Evolutionary conservation across 148 eudicot genomes (phyloP).

Genomic region (Drosera capensis): DNA sequence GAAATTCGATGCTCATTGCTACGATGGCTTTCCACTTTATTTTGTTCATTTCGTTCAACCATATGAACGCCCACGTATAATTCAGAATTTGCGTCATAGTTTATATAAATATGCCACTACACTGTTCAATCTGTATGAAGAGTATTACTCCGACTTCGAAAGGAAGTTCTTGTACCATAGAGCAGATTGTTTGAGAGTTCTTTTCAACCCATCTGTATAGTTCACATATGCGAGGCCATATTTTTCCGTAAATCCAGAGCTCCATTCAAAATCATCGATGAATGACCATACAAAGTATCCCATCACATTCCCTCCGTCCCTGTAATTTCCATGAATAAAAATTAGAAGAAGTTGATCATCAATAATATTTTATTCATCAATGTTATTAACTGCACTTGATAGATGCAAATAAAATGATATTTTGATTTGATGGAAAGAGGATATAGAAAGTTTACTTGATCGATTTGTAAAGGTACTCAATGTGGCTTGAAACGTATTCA

Average conservation of each 20-base stretch:
- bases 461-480: neutral
- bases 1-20: too few species aligned
- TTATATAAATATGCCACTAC: too few species aligned
- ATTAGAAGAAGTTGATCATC: neutral
- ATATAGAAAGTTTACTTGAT: neutral
- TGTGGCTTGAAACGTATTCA: neutral
- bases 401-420: neutral
- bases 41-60: too few species aligned
- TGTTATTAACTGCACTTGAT: neutral
- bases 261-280: conserved; percentile 4
- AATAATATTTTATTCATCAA: neutral
- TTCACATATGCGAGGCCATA: conserved; percentile 1
- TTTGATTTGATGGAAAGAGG: neutral
- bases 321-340: neutral
- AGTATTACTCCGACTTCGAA: too few species aligned
- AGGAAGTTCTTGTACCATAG: conserved; percentile 4
- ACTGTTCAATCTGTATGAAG: too few species aligned
- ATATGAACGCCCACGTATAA: too few species aligned
- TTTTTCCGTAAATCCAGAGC: neutral
- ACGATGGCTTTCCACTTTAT: too few species aligned
- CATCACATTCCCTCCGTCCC: conserved; percentile 5
- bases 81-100: too few species aligned
- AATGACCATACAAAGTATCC: conserved; percentile 7
- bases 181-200: conserved; percentile 2
- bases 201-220: conserved; percentile 3